Percentiles rank a stretch among this genome's conserved stretches.
These are phyloP conservation scores for Pythium volutum DNA, from an alignment of 352 stramenopile species.

Conservation along the genomic window DNA sequence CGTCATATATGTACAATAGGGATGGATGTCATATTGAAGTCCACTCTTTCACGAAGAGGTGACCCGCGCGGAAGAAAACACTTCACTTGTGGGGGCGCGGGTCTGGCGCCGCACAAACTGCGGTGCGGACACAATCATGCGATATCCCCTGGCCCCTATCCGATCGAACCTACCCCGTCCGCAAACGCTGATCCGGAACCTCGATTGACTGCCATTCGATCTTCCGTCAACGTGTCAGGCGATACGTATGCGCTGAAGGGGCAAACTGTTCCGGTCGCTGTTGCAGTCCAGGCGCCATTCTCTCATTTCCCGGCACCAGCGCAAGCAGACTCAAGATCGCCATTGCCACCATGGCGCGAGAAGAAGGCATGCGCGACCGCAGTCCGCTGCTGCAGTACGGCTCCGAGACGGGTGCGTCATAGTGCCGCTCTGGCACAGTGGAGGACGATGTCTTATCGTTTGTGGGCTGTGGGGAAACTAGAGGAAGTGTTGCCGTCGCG, in stretches of 20 bases:
- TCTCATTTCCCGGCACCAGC: slow-evolving; percentile 16
- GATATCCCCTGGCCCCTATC: slow-evolving; percentile 9
- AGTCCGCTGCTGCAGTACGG: slow-evolving; percentile 63
- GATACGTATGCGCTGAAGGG: background rate
- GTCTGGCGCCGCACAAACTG: too few relatives aligned
- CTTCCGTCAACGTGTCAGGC: slow-evolving; percentile 1
- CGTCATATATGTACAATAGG: background rate
- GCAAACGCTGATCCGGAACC: background rate
- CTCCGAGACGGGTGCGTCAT: slow-evolving; percentile 34
- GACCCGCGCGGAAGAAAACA: slow-evolving; percentile 15
- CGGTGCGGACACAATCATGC: too few relatives aligned
- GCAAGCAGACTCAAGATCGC: slow-evolving; percentile 1
- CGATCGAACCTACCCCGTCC: slow-evolving; percentile 3
- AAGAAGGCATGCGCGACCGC: slow-evolving; percentile 33
- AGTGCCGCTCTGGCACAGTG: background rate
- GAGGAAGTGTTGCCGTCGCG: slow-evolving; percentile 19
- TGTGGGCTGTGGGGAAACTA: background rate
- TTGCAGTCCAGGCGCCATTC: slow-evolving; percentile 13
- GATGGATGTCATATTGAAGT: slow-evolving; percentile 14
- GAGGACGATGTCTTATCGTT: background rate
- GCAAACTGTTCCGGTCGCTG: background rate
- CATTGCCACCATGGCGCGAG: slow-evolving; percentile 8
- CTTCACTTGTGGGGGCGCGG: slow-evolving; percentile 7
- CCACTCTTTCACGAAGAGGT: slow-evolving; percentile 16
- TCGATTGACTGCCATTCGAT: background rate